phyloP scores from a whole-genome alignment of 352 stramenopile species.

The Phytopythium kandeliae region DNA sequence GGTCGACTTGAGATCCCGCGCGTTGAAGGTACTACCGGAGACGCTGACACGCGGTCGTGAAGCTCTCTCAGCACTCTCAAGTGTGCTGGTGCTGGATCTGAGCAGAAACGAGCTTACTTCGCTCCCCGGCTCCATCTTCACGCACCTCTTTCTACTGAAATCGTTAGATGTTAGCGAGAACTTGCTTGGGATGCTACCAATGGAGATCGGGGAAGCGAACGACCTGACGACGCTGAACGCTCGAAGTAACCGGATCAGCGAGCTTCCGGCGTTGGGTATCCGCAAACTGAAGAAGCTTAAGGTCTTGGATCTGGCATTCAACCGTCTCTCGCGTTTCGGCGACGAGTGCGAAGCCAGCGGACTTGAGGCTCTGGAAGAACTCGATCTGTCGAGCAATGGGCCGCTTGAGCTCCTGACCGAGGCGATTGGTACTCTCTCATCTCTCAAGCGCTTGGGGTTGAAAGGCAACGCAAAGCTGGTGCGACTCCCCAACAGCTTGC shows the following conservation, averaged over 20 bases:
- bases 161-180: slow-evolving; percentile 55
- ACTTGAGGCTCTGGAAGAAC: slow-evolving; percentile 34
- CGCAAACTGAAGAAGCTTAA: slow-evolving; percentile 27
- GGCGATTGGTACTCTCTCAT: slow-evolving; percentile 24
- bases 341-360: slow-evolving; percentile 26
- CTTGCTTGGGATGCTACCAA: slow-evolving; percentile 32
- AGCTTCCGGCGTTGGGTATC: slow-evolving; percentile 15
- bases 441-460: slow-evolving; percentile 29
- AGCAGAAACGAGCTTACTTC: slow-evolving; percentile 38
- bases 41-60: slow-evolving; percentile 48
- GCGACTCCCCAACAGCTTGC: slow-evolving; percentile 33
- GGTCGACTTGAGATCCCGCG: slow-evolving; percentile 28
- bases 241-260: slow-evolving; percentile 41
- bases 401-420: slow-evolving; percentile 28
- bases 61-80: slow-evolving; percentile 42
- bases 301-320: slow-evolving; percentile 44
- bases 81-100: slow-evolving; percentile 61
- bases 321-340: slow-evolving; percentile 37
- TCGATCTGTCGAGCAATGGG: slow-evolving; percentile 46
- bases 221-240: slow-evolving; percentile 44
- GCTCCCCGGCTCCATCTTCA: slow-evolving; percentile 43
- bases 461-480: slow-evolving; percentile 34
- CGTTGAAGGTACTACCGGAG: slow-evolving; percentile 31
- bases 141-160: slow-evolving; percentile 53
- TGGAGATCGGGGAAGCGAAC: slow-evolving; percentile 43